Base-by-base conservation (phyloP, 1,139 yeast species). In the Pneumocystis sp. region DNA sequence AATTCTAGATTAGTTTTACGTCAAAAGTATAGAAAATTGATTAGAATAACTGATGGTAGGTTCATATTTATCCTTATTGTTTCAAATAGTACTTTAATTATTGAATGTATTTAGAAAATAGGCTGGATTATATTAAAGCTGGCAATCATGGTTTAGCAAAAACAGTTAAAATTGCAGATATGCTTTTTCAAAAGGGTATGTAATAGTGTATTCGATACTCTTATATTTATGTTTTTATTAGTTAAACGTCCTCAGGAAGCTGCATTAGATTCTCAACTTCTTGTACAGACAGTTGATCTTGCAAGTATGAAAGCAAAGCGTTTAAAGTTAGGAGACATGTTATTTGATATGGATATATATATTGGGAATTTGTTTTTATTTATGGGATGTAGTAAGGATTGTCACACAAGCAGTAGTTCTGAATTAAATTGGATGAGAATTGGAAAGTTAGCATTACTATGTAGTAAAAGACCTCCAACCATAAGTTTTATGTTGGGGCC, bases 341-440 rank as follows among this genome's bases (percentile, higher is more conserved):
- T 61, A 21, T 64, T 67, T 60, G 63, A 63, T 35, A 61, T 67
- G 29, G 66, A 67, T 39, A 62, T 59, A 2, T 67, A 63, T 64
- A 62, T 67, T 35, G 62, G 59, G 19, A 61, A 65, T 7, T 59
- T 66, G 19, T 61, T 42, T 25, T 62, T 64, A 21, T 66, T 60
- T 31, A 45, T 64, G 17, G 61, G 19, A n/a, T 44, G 44, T 29
- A 31, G 25, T 15, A 59, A n/a, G 29, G 59, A 17, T 61, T 35
- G 25, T 17, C 44, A 39, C n/a, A 12, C 56, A 60, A n/a, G 39
- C 25, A 39, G 59, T 44, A 21, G 35, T 17, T 34, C 19, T 15
- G 37, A 63, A 61, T 17, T 65, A 15, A 40, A 74, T 73, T 19
- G 82, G 82, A 61, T 79, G 70, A 63, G 77, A 70, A 15, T 69